These are phyloP conservation scores for Emergomyces africanus DNA, from an alignment of 2,329 filamentous ascomycete genomes.

Conservation along the genomic window DNA sequence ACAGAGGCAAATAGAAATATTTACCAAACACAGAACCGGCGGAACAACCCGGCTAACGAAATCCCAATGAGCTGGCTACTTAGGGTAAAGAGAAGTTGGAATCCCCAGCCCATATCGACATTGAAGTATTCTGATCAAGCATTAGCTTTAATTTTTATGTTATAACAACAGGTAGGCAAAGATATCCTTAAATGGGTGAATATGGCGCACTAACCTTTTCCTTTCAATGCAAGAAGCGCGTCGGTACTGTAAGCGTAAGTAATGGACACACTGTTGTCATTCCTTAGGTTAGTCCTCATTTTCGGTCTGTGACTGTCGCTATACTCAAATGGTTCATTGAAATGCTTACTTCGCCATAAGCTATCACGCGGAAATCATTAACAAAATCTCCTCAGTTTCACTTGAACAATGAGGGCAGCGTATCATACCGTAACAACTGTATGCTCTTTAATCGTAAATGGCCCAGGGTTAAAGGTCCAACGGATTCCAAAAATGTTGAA, in stretches of 20 bases:
- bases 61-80: slow-evolving; percentile 45
- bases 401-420: slow-evolving; percentile 39
- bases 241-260: slow-evolving; percentile 18
- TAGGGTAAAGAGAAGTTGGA: slow-evolving; percentile 16
- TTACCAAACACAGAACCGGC: slow-evolving; percentile 46
- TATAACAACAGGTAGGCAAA: background rate
- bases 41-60: slow-evolving; percentile 48
- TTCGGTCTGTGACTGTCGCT: background rate
- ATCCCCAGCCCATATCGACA: slow-evolving; percentile 15
- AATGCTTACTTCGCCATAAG: slow-evolving; percentile 54
- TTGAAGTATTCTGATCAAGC: slow-evolving; percentile 12
- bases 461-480: slow-evolving; percentile 25
- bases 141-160: background rate
- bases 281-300: background rate
- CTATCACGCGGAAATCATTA: slow-evolving; percentile 41
- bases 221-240: slow-evolving; percentile 16
- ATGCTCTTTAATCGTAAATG: slow-evolving; percentile 31
- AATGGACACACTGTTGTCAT: slow-evolving; percentile 13
- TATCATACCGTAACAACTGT: slow-evolving; percentile 33
- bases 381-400: slow-evolving; percentile 23
- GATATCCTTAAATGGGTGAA: no score
- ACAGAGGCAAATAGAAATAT: background rate
- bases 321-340: background rate
- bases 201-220: slow-evolving; percentile 12
- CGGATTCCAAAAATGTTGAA: slow-evolving; percentile 21